Conservation (phyloP, 2,329 filamentous ascomycete species). For the Incumbomyces delicatus region DNA sequence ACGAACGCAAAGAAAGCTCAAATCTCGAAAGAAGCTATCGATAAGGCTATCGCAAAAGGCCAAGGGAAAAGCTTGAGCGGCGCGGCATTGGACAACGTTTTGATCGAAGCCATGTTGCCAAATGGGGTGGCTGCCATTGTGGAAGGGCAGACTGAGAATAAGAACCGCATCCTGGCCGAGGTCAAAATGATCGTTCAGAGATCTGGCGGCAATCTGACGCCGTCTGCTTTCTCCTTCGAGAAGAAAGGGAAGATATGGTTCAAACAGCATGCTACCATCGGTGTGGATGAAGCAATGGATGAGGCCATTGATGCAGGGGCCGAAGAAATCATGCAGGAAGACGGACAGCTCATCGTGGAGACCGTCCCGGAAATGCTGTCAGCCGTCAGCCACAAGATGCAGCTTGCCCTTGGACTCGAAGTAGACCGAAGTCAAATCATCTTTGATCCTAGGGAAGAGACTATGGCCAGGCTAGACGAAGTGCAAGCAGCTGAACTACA, state of each 20-base stretch:
- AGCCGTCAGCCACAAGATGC: slow-evolving; percentile 54
- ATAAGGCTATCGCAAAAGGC: slow-evolving; percentile 75
- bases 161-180: slow-evolving; percentile 62
- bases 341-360: slow-evolving; percentile 62
- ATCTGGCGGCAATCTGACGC: slow-evolving; percentile 57
- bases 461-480: slow-evolving; percentile 53
- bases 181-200: slow-evolving; percentile 63
- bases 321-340: slow-evolving; percentile 45
- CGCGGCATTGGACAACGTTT: slow-evolving; percentile 53
- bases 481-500: slow-evolving; percentile 48
- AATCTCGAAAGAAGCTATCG: slow-evolving; percentile 75
- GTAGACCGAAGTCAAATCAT: slow-evolving; percentile 70
- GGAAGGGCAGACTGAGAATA: slow-evolving; percentile 78
- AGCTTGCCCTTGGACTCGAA: slow-evolving; percentile 53
- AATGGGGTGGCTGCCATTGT: slow-evolving; percentile 45
- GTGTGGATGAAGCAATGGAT: slow-evolving; percentile 65
- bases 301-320: slow-evolving; percentile 77
- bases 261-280: slow-evolving; percentile 41
- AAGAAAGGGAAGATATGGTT: slow-evolving; percentile 68
- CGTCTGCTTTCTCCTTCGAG: slow-evolving; percentile 76
- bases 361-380: slow-evolving; percentile 58
- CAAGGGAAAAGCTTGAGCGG: slow-evolving; percentile 73
- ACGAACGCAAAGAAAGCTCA: slow-evolving; percentile 72
- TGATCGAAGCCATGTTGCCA: slow-evolving; percentile 38
- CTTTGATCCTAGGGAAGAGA: slow-evolving; percentile 76